Conservation (phyloP, 208 protist genomes). For the Acanthamoeba rhysodes region DNA sequence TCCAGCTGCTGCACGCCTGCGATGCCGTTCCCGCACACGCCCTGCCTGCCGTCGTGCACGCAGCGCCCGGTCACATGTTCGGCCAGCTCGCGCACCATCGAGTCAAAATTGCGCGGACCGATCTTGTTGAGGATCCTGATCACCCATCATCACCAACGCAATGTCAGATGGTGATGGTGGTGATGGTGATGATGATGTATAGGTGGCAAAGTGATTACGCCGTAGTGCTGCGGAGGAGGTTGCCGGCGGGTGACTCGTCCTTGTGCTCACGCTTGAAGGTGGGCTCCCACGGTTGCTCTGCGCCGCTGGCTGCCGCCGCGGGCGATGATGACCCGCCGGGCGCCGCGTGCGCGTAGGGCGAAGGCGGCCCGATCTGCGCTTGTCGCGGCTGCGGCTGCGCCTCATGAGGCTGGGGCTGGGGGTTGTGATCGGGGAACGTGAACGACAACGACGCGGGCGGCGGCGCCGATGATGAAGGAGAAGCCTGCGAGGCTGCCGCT, state of each 20-base stretch:
- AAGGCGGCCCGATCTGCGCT: no score
- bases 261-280: slow-evolving; percentile 8
- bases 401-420: not conserved
- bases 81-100: slow-evolving; percentile 2
- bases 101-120: not conserved
- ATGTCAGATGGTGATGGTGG: not conserved
- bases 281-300: not conserved
- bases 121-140: slow-evolving; percentile 43
- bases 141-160: not conserved
- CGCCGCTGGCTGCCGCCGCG: not conserved
- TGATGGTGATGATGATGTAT: not conserved
- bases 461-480: not conserved
- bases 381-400: no score
- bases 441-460: not conserved
- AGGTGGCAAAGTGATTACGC: not conserved
- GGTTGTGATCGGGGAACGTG: not conserved
- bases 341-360: not conserved
- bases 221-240: not conserved
- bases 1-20: not conserved
- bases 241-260: not conserved
- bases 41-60: not conserved
- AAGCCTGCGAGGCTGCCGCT: not conserved
- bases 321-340: not conserved
- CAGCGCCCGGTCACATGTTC: not conserved
- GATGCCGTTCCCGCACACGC: not conserved